These are phyloP conservation scores for Acanthamoeba polyphaga DNA, from an alignment of 208 protist genomes.

Conservation along the genomic window DNA sequence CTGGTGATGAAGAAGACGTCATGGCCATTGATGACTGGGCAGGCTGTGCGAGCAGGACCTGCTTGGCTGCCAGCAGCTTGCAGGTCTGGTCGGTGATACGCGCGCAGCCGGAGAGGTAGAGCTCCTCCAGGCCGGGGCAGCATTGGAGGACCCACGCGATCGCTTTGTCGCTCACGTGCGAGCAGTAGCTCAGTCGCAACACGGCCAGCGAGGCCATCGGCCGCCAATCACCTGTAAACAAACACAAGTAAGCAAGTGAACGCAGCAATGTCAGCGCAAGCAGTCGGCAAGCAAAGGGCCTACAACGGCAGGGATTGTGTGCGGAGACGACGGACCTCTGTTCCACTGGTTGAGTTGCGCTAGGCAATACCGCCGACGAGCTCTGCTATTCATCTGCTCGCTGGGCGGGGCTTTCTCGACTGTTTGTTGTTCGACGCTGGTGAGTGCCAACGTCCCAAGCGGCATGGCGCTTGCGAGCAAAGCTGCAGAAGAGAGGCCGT, in stretches of 20 bases:
- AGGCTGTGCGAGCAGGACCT: neutral
- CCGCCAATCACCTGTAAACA: neutral
- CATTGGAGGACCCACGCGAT: neutral
- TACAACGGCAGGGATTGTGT: no score
- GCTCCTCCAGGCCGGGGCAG: neutral
- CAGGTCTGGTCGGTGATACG: constrained; percentile 2
- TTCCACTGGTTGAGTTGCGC: neutral
- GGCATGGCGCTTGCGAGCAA: no score
- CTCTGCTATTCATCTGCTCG: no score
- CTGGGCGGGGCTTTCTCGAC: no score
- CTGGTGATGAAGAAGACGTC: no score
- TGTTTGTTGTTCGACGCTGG: no score
- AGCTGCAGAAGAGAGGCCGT: no score
- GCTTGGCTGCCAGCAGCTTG: neutral
- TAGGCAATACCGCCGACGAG: neutral
- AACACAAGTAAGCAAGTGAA: no score
- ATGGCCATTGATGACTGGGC: no score
- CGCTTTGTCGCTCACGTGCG: neutral
- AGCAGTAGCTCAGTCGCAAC: neutral
- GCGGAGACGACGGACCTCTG: neutral
- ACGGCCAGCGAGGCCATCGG: neutral
- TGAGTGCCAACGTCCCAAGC: no score
- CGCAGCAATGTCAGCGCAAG: no score
- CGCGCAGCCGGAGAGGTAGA: neutral
- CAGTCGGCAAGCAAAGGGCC: no score